Evolutionary conservation across 2,329 filamentous ascomycete species (phyloP).

Genomic region (Camillea tinctor): DNA sequence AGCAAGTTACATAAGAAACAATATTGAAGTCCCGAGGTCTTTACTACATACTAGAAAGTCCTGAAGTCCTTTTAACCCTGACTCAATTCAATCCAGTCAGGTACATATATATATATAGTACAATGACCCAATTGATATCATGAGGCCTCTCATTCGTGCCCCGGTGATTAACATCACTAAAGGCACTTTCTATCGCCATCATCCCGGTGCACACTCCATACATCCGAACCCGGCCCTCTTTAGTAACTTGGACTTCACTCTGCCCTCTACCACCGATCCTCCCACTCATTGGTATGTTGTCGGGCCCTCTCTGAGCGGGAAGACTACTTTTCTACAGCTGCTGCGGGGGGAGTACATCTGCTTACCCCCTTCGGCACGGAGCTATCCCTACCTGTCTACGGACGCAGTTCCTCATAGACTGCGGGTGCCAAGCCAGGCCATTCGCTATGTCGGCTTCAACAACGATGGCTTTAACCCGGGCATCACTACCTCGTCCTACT

Average conservation of each 20-base stretch:
- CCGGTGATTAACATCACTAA: slow-evolving; percentile 72
- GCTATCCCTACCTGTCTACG: slow-evolving; percentile 74
- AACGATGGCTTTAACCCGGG: slow-evolving; percentile 61
- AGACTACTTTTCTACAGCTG: slow-evolving; percentile 79
- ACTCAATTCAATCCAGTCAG: background rate
- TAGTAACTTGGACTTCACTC: slow-evolving; percentile 63
- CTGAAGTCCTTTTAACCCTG: background rate
- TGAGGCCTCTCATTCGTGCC: slow-evolving; percentile 38
- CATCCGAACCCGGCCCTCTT: slow-evolving; percentile 72
- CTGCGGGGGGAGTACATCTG: slow-evolving; percentile 74
- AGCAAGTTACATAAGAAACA: background rate
- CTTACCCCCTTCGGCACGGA: slow-evolving; percentile 71
- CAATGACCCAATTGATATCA: slow-evolving; percentile 31
- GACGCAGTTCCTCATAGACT: slow-evolving; percentile 56
- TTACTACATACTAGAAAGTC: no score
- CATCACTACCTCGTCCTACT: slow-evolving; percentile 71
- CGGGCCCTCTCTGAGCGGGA: slow-evolving; percentile 73
- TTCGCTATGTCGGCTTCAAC: slow-evolving; percentile 90
- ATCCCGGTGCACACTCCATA: slow-evolving; percentile 55
- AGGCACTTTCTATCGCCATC: slow-evolving; percentile 79
- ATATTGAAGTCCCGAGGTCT: no score
- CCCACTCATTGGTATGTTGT: slow-evolving; percentile 79
- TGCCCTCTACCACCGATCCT: slow-evolving; percentile 55
- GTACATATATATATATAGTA: no score
- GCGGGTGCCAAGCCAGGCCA: slow-evolving; percentile 62